phyloP scores from a whole-genome alignment of 192 early-diverging fungal genomes.

The Glomus cerebriforme region DNA sequence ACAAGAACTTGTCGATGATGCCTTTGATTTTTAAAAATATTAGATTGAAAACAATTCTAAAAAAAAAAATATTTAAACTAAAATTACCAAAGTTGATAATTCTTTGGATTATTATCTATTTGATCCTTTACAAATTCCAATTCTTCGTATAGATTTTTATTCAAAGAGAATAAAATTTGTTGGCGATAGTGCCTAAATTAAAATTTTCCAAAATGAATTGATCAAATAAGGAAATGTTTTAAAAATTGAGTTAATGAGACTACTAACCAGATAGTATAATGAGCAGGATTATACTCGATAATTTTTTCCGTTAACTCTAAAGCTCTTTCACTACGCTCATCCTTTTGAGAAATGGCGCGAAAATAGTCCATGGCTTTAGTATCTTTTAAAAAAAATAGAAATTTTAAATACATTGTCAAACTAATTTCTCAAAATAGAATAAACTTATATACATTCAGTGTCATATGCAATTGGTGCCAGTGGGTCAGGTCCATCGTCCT shows the following conservation, averaged over 20 bases:
- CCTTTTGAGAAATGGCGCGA: constrained; percentile 68
- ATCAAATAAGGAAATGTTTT: not conserved
- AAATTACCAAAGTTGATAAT: constrained; percentile 91
- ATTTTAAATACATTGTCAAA: not conserved
- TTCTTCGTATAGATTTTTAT: constrained; percentile 67
- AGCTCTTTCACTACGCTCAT: constrained; percentile 80
- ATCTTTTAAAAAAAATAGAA: constrained; percentile 45
- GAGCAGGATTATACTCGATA: constrained; percentile 83
- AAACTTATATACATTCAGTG: constrained; percentile 61
- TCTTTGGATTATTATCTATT: constrained; percentile 80
- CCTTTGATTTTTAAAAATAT: constrained; percentile 43
- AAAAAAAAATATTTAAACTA: not conserved
- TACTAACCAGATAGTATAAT: constrained; percentile 92
- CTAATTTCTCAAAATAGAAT: not conserved
- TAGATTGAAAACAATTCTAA: not conserved
- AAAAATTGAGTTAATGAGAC: not conserved
- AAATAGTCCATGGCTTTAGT: constrained; percentile 84
- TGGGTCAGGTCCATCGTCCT: constrained; percentile 81
- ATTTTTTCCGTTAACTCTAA: constrained; percentile 80
- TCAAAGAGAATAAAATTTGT: constrained; percentile 69
- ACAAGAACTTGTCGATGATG: constrained; percentile 82
- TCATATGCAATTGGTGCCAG: constrained; percentile 80
- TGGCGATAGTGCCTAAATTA: constrained; percentile 81
- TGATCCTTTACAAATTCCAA: constrained; percentile 76
- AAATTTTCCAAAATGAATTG: not conserved